Conservation (phyloP, 768 basidiomycete genomes). For the Gyrodon lividus region DNA sequence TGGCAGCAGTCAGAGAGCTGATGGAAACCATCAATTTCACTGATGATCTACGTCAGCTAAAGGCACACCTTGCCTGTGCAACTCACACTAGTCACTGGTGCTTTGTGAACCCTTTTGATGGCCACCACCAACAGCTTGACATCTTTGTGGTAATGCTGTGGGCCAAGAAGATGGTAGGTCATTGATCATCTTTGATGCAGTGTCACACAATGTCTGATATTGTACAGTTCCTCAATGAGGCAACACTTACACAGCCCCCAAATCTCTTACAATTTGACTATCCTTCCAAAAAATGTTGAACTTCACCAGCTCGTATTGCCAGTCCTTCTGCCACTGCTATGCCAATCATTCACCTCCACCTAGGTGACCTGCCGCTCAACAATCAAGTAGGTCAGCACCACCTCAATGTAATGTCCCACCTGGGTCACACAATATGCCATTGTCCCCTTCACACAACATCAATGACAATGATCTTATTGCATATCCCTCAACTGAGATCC, state of each 20-base stretch:
- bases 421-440: neutral
- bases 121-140: neutral
- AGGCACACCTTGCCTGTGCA: neutral
- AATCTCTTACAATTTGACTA: neutral
- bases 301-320: neutral
- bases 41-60: neutral
- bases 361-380: neutral
- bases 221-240: neutral
- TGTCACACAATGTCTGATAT: neutral
- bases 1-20: neutral
- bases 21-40: neutral
- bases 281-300: neutral
- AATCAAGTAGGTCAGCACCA: neutral
- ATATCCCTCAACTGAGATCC: neutral
- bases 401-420: neutral
- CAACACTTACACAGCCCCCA: neutral
- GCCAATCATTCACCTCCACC: neutral
- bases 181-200: neutral
- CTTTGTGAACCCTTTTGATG: neutral
- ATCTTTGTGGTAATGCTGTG: neutral
- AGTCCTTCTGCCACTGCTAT: neutral
- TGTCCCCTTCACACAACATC: neutral
- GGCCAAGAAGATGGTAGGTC: neutral
- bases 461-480: neutral
- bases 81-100: neutral